Evolutionary conservation across 2,329 filamentous ascomycete genomes (phyloP), one percentile per base, ranked within the genome.

Genomic region (Colletotrichum theobromicola): DNA sequence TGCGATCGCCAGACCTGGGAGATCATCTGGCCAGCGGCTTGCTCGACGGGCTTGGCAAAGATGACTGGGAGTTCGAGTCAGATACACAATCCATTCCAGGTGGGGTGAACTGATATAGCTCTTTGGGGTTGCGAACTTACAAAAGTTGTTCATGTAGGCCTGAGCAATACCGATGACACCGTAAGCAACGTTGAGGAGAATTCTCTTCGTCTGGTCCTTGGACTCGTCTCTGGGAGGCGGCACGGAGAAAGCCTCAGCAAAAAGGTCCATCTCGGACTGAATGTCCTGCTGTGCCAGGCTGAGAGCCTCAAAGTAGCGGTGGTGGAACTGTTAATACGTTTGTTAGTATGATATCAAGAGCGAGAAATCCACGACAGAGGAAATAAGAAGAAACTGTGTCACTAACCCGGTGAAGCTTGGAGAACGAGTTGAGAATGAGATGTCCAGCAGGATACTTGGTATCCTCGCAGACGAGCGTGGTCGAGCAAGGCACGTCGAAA

Each of bases 401-500:
- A 58, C 61, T 57, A 18, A 70, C 68, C 26, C 35, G 32, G 10
- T 70, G 68, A 32, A 70, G 62, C 68, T 70, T 70, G n/a, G 68
- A 70, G 21, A 70, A 58, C 4, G 68, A 70, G 50, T 70, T 70
- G n/a, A 70, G 26, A 5, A 70, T 70, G 26, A 70, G 50, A 21
- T 70, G 60, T 7, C 68, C 68, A 10, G 68, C 68, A 2, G 68
- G 68, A 12, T 42, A 70, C 62, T 46, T 55, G 7, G 68, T 70
- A n/a, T 21, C 68, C 15, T 70, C 18, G 16, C 68, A 70, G 4
- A n/a, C 7, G 4, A 70, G 18, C 1, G 68, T 18, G 0, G 68
- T 70, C 15, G 68, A 70, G 61, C 68, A 70, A 4, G 68, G 68
- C 50, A 58, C 68, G n/a, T 70, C 68, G 34, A 70, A 37, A 4